Conservation (phyloP, 2,329 filamentous ascomycete genomes). For the Macrophomina phaseolina region DNA sequence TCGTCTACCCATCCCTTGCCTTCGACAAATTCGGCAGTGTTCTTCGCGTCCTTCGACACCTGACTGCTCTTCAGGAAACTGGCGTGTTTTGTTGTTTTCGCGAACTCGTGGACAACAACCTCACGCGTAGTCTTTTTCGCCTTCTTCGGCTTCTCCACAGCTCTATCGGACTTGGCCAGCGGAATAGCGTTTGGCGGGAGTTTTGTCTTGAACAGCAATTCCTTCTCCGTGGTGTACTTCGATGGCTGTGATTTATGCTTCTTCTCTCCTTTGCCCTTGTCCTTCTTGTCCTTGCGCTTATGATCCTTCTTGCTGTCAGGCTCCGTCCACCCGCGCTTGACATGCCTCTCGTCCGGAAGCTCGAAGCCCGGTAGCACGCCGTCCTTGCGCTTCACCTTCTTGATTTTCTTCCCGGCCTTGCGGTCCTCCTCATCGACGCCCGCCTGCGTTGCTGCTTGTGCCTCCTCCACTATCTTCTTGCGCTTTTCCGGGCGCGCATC, state of each 20-base stretch:
- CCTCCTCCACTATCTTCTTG: constrained; percentile 43
- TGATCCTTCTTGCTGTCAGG: constrained; percentile 55
- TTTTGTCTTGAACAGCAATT: constrained; percentile 84
- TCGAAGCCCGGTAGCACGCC: constrained; percentile 70
- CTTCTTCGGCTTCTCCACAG: constrained; percentile 51
- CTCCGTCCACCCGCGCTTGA: constrained; percentile 91
- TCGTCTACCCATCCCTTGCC: constrained; percentile 88
- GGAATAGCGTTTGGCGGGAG: constrained; percentile 65
- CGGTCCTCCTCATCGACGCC: constrained; percentile 57
- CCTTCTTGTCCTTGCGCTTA: constrained; percentile 55
- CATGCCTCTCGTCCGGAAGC: constrained; percentile 73
- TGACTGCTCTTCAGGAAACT: constrained; percentile 73
- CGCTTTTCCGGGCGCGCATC: constrained; percentile 72
- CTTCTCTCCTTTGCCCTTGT: constrained; percentile 58
- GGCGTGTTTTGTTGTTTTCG: constrained; percentile 81
- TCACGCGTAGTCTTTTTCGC: constrained; percentile 55
- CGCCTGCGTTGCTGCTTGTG: constrained; percentile 42
- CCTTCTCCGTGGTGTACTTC: constrained; percentile 79
- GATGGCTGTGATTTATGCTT: constrained; percentile 69
- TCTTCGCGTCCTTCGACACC: constrained; percentile 50
- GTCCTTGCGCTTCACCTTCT: constrained; percentile 56
- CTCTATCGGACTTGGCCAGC: constrained; percentile 36
- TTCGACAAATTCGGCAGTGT: constrained; percentile 73
- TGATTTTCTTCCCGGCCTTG: constrained; percentile 50
- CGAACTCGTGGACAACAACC: constrained; percentile 84